Evolutionary conservation across 352 stramenopile genomes (phyloP).

Genomic region (Elongisporangium anandrum): DNA sequence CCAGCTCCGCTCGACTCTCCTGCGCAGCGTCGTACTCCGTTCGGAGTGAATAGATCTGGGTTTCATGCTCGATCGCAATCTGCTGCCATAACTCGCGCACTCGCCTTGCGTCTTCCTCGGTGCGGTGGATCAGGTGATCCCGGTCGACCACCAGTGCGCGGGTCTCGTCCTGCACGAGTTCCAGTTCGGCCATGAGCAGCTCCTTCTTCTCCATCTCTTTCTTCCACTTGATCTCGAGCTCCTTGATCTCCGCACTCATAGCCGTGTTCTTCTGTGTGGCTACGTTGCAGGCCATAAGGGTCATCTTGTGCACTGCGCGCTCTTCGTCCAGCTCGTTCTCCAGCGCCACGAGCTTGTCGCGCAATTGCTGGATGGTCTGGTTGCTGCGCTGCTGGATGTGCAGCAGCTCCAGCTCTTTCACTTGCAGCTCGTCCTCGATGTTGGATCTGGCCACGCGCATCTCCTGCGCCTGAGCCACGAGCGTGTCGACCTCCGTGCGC

Average conservation of each 20-base stretch:
- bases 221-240: slow-evolving; percentile 51
- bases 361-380: slow-evolving; percentile 44
- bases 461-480: slow-evolving; percentile 35
- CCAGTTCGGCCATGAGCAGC: slow-evolving; percentile 36
- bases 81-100: slow-evolving; percentile 78
- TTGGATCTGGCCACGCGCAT: slow-evolving; percentile 27
- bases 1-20: slow-evolving; percentile 16
- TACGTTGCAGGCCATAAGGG: slow-evolving; percentile 41
- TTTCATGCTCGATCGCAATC: slow-evolving; percentile 65
- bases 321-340: slow-evolving; percentile 68
- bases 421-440: slow-evolving; percentile 58
- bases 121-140: slow-evolving; percentile 59
- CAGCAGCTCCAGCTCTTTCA: slow-evolving; percentile 64
- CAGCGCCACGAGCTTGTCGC: slow-evolving; percentile 36
- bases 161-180: slow-evolving; percentile 41
- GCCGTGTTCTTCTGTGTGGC: slow-evolving; percentile 50
- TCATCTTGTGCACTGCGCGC: slow-evolving; percentile 40
- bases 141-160: slow-evolving; percentile 37
- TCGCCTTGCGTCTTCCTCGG: slow-evolving; percentile 63
- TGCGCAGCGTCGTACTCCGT: slow-evolving; percentile 34
- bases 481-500: slow-evolving; percentile 38
- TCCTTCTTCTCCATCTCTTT: slow-evolving; percentile 68
- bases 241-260: slow-evolving; percentile 41
- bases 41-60: slow-evolving; percentile 37
- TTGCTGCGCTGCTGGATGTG: slow-evolving; percentile 54